Conservation (phyloP, 257 asterid species). For the Linderniella brevidens region DNA sequence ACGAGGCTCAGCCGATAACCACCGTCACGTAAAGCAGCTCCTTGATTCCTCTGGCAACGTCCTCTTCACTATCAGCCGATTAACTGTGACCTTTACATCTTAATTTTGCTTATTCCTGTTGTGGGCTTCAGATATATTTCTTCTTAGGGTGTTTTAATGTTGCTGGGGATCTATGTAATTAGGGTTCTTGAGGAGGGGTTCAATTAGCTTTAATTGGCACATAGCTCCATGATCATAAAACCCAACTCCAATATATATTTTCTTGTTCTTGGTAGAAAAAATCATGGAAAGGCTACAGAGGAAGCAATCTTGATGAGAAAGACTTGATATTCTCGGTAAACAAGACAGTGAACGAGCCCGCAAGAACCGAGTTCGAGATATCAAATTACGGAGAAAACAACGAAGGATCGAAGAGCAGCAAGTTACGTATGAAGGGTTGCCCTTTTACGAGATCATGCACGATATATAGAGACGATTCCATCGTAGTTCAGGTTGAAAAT, state of each 20-base stretch:
- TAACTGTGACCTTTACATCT: slow-evolving; percentile 25
- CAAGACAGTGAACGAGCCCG: slow-evolving; percentile 25
- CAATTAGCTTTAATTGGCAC: no score
- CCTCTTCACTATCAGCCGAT: slow-evolving; percentile 36
- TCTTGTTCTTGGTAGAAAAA: slow-evolving; percentile 30
- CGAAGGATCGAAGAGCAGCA: slow-evolving; percentile 28
- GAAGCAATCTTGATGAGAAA: slow-evolving; percentile 20
- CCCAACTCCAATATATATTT: background rate
- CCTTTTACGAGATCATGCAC: slow-evolving; percentile 85
- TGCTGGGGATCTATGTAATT: no score
- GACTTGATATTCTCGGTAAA: slow-evolving; percentile 38
- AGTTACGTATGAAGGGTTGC: slow-evolving; percentile 69
- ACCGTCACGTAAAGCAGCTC: slow-evolving; percentile 19
- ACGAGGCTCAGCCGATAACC: slow-evolving; percentile 9
- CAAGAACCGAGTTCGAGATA: slow-evolving; percentile 43
- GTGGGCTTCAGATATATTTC: background rate
- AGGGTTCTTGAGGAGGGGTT: no score
- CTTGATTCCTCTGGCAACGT: slow-evolving; percentile 39
- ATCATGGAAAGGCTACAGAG: slow-evolving; percentile 54
- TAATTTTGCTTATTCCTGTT: background rate
- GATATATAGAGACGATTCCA: slow-evolving; percentile 49
- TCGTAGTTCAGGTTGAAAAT: slow-evolving; percentile 60
- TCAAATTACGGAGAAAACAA: slow-evolving; percentile 20
- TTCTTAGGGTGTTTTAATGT: background rate
- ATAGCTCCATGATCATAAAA: background rate